Percentiles rank a stretch among this genome's conserved stretches.
Evolutionary conservation across 495 filamentous ascomycete genomes (phyloP).

Genomic region (Schizothecium vesticola): DNA sequence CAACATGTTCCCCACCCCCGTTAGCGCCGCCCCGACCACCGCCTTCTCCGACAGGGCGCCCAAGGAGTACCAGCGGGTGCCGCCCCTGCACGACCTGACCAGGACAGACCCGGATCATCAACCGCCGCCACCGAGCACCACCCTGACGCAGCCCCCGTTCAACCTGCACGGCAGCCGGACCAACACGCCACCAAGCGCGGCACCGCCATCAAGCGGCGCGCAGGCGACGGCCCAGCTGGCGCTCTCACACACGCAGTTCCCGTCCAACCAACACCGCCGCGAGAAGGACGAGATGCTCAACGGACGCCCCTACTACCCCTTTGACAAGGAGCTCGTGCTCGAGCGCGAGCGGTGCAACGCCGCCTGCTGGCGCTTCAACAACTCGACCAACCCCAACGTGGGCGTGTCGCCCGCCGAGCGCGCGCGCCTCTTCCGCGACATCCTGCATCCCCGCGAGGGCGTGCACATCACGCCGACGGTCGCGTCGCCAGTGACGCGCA

Average conservation of each 20-base stretch:
- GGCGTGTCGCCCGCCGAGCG: constrained; percentile 75
- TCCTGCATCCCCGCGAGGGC: constrained; percentile 51
- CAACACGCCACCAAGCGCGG: constrained; percentile 32
- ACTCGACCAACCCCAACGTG: constrained; percentile 70
- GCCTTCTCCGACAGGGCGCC: constrained; percentile 45
- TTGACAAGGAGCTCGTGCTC: constrained; percentile 68
- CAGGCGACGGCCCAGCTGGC: constrained; percentile 59
- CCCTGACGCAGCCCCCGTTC: constrained; percentile 22
- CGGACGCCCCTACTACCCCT: constrained; percentile 75
- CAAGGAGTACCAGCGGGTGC: constrained; percentile 49
- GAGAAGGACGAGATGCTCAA: constrained; percentile 94
- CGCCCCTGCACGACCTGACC: constrained; percentile 50
- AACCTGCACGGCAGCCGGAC: constrained; percentile 44
- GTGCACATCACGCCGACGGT: constrained; percentile 42
- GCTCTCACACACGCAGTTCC: constrained; percentile 46
- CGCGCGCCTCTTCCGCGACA: constrained; percentile 70
- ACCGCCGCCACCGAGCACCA: constrained; percentile 19
- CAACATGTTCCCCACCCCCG: constrained; percentile 49
- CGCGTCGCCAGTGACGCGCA: constrained; percentile 43
- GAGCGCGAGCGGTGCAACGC: constrained; percentile 84
- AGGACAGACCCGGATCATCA: constrained; percentile 40
- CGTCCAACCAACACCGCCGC: constrained; percentile 45
- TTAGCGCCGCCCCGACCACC: constrained; percentile 42
- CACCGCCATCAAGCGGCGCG: constrained; percentile 30
- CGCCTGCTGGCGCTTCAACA: constrained; percentile 86